These are phyloP conservation scores for Chenopodium quinoa DNA, from an alignment of 148 eudicot species.

Conservation along the genomic window DNA sequence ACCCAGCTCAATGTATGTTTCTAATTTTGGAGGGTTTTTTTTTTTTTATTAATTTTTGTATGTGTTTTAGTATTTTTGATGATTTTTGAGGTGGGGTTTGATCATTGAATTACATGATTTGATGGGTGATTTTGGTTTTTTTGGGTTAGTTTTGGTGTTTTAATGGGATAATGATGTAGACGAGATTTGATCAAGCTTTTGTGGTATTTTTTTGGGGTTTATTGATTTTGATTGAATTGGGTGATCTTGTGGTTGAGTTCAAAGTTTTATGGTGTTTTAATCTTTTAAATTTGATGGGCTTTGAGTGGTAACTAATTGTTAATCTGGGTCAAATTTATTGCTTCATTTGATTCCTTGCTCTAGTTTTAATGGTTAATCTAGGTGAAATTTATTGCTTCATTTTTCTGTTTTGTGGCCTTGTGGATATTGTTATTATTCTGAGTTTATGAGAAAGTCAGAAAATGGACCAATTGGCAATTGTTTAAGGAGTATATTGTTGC, in stretches of 20 bases:
- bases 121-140: neutral
- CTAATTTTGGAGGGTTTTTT: neutral
- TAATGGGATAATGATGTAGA: neutral
- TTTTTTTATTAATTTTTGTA: neutral
- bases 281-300: constrained; percentile 3
- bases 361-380: neutral
- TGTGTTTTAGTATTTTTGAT: neutral
- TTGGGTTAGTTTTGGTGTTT: no score
- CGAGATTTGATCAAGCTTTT: neutral
- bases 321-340: neutral
- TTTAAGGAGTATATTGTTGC: neutral
- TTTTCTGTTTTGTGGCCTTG: neutral
- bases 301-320: neutral
- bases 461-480: neutral
- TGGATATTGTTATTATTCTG: neutral
- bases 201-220: neutral
- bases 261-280: neutral
- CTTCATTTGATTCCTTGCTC: neutral
- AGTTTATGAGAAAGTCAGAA: neutral
- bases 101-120: neutral
- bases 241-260: neutral
- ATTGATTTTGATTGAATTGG: neutral
- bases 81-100: constrained; percentile 12
- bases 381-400: neutral
- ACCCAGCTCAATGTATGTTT: constrained; percentile 70